Evolutionary conservation across 2,329 filamentous ascomycete genomes (phyloP).

Genomic region (Colletotrichum sp.): DNA sequence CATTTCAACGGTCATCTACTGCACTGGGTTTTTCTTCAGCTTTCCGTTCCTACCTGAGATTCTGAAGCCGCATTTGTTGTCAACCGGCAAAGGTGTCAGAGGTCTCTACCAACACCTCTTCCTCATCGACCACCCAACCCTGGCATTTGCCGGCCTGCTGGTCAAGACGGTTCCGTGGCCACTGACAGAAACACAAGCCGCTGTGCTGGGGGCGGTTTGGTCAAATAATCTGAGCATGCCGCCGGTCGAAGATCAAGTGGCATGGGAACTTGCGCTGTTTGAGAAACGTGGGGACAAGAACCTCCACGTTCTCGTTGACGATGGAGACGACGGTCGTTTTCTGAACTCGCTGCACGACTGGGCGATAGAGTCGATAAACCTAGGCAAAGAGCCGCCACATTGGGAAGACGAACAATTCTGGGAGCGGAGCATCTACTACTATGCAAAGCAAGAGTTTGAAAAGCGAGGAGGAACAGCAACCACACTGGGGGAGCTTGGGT

Average conservation of each 20-base stretch:
- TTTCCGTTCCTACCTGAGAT: conserved; percentile 66
- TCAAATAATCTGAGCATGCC: conserved; percentile 74
- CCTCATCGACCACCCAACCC: conserved; percentile 74
- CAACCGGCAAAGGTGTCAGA: conserved; percentile 71
- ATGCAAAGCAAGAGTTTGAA: conserved; percentile 77
- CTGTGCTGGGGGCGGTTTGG: conserved; percentile 79
- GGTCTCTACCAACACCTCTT: conserved; percentile 83
- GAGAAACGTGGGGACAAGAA: conserved; percentile 37
- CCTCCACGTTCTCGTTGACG: conserved; percentile 53
- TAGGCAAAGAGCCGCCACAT: conserved; percentile 70
- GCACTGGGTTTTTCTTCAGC: conserved; percentile 82
- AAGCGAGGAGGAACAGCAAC: conserved; percentile 67
- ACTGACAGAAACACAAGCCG: conserved; percentile 78
- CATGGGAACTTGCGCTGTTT: conserved; percentile 72
- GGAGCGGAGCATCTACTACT: conserved; percentile 70
- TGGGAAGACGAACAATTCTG: conserved; percentile 78
- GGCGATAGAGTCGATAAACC: conserved; percentile 53
- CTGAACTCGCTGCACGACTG: conserved; percentile 73
- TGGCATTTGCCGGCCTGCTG: conserved; percentile 78
- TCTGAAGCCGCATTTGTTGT: conserved; percentile 59
- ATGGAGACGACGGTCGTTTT: conserved; percentile 69
- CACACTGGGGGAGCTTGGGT: conserved; percentile 52
- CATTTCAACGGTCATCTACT: conserved; percentile 77
- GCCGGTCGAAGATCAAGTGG: conserved; percentile 64
- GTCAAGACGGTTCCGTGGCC: conserved; percentile 91